Evolutionary conservation across 257 asterid genomes (phyloP), one percentile per base, ranked within the genome.

Genomic region (Solanum raphanifolium): DNA sequence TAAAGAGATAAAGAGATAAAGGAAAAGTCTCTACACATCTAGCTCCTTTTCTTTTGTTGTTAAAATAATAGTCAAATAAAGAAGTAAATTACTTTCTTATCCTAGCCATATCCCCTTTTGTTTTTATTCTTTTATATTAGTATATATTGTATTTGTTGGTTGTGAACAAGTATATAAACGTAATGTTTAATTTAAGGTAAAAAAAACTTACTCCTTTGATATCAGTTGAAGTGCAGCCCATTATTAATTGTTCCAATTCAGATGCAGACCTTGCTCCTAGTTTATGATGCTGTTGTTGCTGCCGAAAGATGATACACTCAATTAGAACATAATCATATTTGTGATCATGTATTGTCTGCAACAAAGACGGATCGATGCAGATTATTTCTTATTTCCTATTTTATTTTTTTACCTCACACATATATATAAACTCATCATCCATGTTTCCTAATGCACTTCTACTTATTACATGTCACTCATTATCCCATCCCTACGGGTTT

Each of bases 171-270:
- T 66, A 31, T 27, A 35, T 9, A n/a, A 48, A 46, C 55, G 55
- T 43, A 89, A 83, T 46, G 86, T 81, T 86, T 84, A 9, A 84
- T 78, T 90, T 39, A 43, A 86, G 88, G 88, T 88, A 52, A 90
- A 90, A 90, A 90, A 87, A 20, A 90, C 97, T 91, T 89, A 96
- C 99, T 88, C 93, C 94, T 91, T 96, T 95, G 91, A 91, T 90
- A 79, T 95, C 96, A 58, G 88, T 38, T 16, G 98, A 94, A n/a
- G 98, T 94, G 96, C 99, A 96, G 27, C 98, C 99, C 99, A 96
- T 96, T 35, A 96, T 94, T 93, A 96, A 91, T 93, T 96, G 98
- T 92, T 95, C 99, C 93, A 96, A 94, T 90, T 98, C 99, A 88
- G 99, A 93, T 36, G 98, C 95, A 90, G 98, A 93, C 95, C 98